These are phyloP conservation scores for Zygosaccharomyces bisporus DNA, from an alignment of 805 yeast genomes.

Conservation along the genomic window DNA sequence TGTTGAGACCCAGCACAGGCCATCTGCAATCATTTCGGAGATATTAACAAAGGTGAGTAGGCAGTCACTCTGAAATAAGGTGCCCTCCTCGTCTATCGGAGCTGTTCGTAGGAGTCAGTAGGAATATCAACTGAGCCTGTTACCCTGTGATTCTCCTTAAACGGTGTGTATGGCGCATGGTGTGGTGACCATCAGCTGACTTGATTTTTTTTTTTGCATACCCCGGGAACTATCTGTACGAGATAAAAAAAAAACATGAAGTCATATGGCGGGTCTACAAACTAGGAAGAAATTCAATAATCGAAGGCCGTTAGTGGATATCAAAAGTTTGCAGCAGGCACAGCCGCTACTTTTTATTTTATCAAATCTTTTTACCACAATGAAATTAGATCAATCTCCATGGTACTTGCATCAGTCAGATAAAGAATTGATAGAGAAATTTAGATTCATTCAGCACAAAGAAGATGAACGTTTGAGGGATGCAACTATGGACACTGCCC, in stretches of 20 bases:
- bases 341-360: background rate
- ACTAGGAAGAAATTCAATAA: background rate
- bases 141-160: background rate
- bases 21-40: background rate
- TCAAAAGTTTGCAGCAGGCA: background rate
- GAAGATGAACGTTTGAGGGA: constrained; percentile 41
- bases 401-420: constrained; percentile 31
- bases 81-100: background rate
- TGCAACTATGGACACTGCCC: constrained; percentile 29
- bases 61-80: background rate
- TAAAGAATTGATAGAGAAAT: constrained; percentile 28
- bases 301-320: background rate
- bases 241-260: background rate
- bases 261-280: background rate
- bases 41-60: background rate
- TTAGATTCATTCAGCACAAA: constrained; percentile 34
- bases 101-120: background rate
- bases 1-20: background rate
- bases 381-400: constrained; percentile 14
- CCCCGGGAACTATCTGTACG: background rate
- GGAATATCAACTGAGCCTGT: background rate
- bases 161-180: too few species aligned
- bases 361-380: constrained; percentile 1
- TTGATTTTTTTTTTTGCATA: background rate
- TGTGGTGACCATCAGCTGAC: background rate